Evolutionary conservation across 1,284 basidiomycete species (phyloP).

Genomic region (Tetrapyrgos nigripes): DNA sequence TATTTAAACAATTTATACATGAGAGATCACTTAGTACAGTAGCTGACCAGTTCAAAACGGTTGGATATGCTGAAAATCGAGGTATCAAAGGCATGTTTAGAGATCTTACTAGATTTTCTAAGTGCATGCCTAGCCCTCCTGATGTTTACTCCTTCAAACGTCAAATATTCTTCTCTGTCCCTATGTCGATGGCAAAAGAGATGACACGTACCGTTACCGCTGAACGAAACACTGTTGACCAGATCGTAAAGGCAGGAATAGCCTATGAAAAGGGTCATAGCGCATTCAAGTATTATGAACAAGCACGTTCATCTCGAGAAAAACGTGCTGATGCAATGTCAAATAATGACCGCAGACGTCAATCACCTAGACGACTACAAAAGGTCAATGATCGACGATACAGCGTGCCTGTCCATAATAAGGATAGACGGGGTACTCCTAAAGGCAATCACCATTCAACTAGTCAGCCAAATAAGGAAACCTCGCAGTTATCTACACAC

Average conservation of each 20-base stretch:
- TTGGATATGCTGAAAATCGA: not conserved
- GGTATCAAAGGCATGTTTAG: constrained; percentile 10
- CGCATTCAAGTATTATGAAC: constrained; percentile 4
- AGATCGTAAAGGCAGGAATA: constrained; percentile 12
- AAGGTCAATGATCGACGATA: not conserved
- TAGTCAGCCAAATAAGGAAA: too few relatives aligned
- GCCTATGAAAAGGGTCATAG: constrained; percentile 1
- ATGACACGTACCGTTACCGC: constrained; percentile 5
- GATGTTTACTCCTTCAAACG: constrained; percentile 14
- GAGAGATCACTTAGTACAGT: constrained; percentile 10
- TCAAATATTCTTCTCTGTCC: constrained; percentile 1
- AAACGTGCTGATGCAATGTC: not conserved
- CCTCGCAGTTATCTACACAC: too few relatives aligned
- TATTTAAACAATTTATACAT: constrained; percentile 13
- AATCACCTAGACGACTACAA: too few relatives aligned
- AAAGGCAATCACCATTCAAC: too few relatives aligned
- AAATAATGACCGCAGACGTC: not conserved
- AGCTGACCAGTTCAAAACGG: constrained; percentile 4
- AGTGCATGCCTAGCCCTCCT: constrained; percentile 10
- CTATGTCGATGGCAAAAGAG: not conserved
- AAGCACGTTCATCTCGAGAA: not conserved
- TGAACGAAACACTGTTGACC: not conserved
- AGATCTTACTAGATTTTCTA: constrained; percentile 2
- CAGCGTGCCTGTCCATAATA: not conserved
- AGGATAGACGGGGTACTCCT: not conserved